Conservation (phyloP, 768 basidiomycete species). For the Candolleomyces efflorescens region DNA sequence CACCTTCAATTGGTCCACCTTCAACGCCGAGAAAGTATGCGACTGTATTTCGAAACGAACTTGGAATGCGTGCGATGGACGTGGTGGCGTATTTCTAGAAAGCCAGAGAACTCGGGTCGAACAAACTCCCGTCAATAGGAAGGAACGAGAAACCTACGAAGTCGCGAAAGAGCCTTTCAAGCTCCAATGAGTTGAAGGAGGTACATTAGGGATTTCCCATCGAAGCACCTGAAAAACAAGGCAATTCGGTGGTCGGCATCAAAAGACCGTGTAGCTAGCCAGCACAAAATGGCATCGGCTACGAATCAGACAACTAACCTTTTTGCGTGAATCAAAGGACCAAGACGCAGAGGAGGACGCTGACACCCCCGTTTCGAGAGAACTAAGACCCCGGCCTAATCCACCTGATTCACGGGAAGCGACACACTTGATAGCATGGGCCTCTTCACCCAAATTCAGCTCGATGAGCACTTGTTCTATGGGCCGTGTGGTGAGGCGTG, state of each 20-base stretch:
- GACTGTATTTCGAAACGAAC: slow-evolving; percentile 69
- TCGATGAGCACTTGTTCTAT: slow-evolving; percentile 73
- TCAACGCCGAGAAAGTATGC: slow-evolving; percentile 73
- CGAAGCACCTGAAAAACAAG: slow-evolving; percentile 48
- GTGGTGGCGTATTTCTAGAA: slow-evolving; percentile 34
- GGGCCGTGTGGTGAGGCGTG: slow-evolving; percentile 55
- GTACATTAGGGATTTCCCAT: slow-evolving; percentile 73
- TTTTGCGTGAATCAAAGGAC: slow-evolving; percentile 70
- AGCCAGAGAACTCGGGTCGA: slow-evolving; percentile 1
- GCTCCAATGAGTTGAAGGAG: slow-evolving; percentile 65
- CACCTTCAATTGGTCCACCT: slow-evolving; percentile 81
- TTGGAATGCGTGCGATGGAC: slow-evolving; percentile 73
- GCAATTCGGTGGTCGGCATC: background rate
- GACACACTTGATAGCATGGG: slow-evolving; percentile 69
- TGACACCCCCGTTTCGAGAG: slow-evolving; percentile 25
- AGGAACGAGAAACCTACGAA: slow-evolving; percentile 34
- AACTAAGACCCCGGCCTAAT: slow-evolving; percentile 30
- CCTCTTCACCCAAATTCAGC: slow-evolving; percentile 70
- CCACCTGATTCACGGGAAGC: slow-evolving; percentile 54
- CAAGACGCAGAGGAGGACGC: slow-evolving; percentile 55
- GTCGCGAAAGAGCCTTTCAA: slow-evolving; percentile 77
- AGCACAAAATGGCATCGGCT: background rate
- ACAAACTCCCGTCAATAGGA: background rate
- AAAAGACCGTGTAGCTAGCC: background rate
- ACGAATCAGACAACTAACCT: slow-evolving; percentile 32